phyloP scores from a whole-genome alignment of 768 basidiomycete species.

The Neoboletus subvelutipes region DNA sequence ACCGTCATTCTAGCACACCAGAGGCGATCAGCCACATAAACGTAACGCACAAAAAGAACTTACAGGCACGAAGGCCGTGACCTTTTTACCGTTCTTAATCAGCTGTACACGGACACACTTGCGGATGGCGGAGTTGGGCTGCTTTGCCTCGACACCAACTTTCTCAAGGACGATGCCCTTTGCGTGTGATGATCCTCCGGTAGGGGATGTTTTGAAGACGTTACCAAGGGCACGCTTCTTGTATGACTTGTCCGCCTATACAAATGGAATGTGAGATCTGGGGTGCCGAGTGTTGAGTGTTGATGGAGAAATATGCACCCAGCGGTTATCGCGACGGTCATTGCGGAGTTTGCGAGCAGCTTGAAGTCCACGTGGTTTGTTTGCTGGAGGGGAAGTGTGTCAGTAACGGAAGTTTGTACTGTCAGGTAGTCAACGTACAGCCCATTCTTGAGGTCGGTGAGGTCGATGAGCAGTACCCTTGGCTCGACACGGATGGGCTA shows the following conservation, averaged over 20 bases:
- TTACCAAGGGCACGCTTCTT: slow-evolving; percentile 99
- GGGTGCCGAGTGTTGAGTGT: background rate
- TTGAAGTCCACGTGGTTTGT: slow-evolving; percentile 99
- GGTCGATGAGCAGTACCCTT: slow-evolving; percentile 40
- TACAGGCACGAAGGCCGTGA: slow-evolving; percentile 99
- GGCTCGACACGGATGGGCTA: slow-evolving; percentile 2
- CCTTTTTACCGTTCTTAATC: slow-evolving; percentile 99
- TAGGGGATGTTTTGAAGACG: slow-evolving; percentile 99
- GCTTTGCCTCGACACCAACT: slow-evolving; percentile 99
- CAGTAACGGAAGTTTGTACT: slow-evolving; percentile 1
- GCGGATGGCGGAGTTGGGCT: slow-evolving; percentile 99
- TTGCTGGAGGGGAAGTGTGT: slow-evolving; percentile 51
- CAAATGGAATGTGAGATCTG: slow-evolving; percentile 16
- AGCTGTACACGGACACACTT: slow-evolving; percentile 99
- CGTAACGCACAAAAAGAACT: slow-evolving; percentile 32
- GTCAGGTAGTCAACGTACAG: slow-evolving; percentile 56
- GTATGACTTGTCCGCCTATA: slow-evolving; percentile 94
- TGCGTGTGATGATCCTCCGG: slow-evolving; percentile 98
- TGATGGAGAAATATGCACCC: slow-evolving; percentile 57
- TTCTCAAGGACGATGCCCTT: slow-evolving; percentile 99
- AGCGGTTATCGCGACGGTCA: slow-evolving; percentile 92
- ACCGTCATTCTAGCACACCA: slow-evolving; percentile 74
- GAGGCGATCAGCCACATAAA: slow-evolving; percentile 6
- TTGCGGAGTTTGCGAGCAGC: slow-evolving; percentile 98
- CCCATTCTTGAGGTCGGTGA: slow-evolving; percentile 72